Conservation (phyloP, 345 rosid species). For the Mangifera indica region DNA sequence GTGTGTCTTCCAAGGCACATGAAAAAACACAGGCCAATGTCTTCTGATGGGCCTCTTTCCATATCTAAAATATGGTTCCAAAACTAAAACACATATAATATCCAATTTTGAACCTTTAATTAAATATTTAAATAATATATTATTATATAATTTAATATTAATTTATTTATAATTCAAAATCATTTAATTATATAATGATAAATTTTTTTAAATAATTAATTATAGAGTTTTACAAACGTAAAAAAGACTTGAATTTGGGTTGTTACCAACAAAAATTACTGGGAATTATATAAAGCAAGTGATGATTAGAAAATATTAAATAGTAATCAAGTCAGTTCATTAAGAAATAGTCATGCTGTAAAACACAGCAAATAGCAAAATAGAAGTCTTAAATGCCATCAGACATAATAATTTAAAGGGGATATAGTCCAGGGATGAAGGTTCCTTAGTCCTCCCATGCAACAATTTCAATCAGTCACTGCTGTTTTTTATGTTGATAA, state of each 20-base stretch:
- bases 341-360: conserved; percentile 5
- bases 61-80: not conserved
- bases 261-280: not conserved
- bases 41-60: not conserved
- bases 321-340: not conserved
- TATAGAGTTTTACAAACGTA: no score
- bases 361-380: not conserved
- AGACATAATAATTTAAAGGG: conserved; percentile 3
- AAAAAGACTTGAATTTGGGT: no score
- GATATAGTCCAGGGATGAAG: conserved; percentile 13
- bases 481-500: conserved; percentile 19
- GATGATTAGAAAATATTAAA: not conserved
- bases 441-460: conserved; percentile 10
- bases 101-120: no score
- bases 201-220: no score
- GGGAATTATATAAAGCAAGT: not conserved
- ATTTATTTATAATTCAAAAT: no score
- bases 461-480: conserved; percentile 10
- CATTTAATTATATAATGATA: no score
- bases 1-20: not conserved
- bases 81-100: not conserved
- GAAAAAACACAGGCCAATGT: not conserved
- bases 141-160: no score
- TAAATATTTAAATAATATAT: no score
- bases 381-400: conserved; percentile 8